Evolutionary conservation across 164 flowering plant genomes (phyloP), one percentile per base, ranked within the genome.

Genomic region (Aristolochia fimbriata): DNA sequence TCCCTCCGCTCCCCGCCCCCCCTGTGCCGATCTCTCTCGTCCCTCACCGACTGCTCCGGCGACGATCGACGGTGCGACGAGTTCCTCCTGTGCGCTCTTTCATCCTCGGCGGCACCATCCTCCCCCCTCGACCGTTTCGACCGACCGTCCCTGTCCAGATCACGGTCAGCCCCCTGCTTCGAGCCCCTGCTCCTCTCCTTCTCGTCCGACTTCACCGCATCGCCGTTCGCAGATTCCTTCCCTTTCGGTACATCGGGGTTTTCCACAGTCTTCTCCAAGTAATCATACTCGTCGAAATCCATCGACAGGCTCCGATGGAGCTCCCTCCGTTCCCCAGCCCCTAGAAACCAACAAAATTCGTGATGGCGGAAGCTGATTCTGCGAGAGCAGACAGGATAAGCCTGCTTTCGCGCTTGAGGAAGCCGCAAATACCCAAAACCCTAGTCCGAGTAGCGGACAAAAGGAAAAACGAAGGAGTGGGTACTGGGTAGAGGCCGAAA

Each of bases 221-320:
- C 59, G 2, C 37, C 64, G 41, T 15, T 37, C 10, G 47, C 47
- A 33, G 27, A 10, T 8, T 21, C 58, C 25, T 50, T 51, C 43
- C 22, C 24, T 17, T 23, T 33, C 8, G 37, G n/a, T 2, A 15
- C 19, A 56, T 56, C 71, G 49, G 73, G 69, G 25, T 82, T 87
- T 65, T 87, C 95, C 51, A 87, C 96, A 14, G 84, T 55, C 66
- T 88, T 85, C 80, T 91, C 98, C 57, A 91, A 70, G 58, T 91
- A 91, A 57, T 87, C 96, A 79, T 87, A 87, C 86, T 89, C 98
- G 83, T 91, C 98, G 76, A 91, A 91, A 19, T 88, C 98, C 96
- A 88, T 87, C 10, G 0, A 21, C 43, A 2, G 23, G 55, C 9
- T 7, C 12, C 43, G 43, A 3, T 14, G 4, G 23, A 51, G 23